Conservation (phyloP, 1,284 basidiomycete species). For the Quambalaria eucalypti region DNA sequence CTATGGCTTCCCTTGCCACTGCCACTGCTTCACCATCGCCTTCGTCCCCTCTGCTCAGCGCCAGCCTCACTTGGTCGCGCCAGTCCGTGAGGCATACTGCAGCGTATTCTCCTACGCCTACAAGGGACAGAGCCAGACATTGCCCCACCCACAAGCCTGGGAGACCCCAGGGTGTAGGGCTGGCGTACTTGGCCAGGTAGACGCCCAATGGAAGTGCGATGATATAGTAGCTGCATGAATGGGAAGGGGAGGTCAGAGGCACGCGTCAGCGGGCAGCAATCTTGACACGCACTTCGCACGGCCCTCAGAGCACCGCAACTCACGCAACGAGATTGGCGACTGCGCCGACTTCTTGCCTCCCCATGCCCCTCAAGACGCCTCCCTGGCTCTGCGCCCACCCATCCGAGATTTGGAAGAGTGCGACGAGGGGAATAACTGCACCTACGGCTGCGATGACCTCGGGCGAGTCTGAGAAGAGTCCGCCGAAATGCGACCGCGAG, state of each 20-base stretch:
- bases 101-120: slow-evolving; percentile 61
- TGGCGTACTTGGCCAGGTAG: slow-evolving; percentile 56
- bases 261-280: too few relatives aligned
- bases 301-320: too few relatives aligned
- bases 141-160: slow-evolving; percentile 65
- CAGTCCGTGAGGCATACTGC: slow-evolving; percentile 52
- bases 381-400: slow-evolving; percentile 63
- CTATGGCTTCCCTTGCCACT: too few relatives aligned
- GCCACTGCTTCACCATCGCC: slow-evolving; percentile 18
- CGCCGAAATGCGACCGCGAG: slow-evolving; percentile 60
- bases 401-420: slow-evolving; percentile 67
- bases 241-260: too few relatives aligned
- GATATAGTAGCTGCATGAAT: slow-evolving; percentile 68
- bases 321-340: slow-evolving; percentile 58
- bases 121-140: slow-evolving; percentile 61
- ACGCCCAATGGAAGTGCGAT: slow-evolving; percentile 64
- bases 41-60: slow-evolving; percentile 3
- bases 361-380: slow-evolving; percentile 46
- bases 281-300: too few relatives aligned
- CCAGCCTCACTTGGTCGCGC: neutral
- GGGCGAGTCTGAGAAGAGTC: slow-evolving; percentile 61
- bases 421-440: slow-evolving; percentile 66
- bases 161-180: slow-evolving; percentile 20
- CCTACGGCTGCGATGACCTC: slow-evolving; percentile 59
- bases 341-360: slow-evolving; percentile 65